These are phyloP conservation scores for Pestalotiopsis sp. DNA, from an alignment of 2,329 filamentous ascomycete species.

Conservation along the genomic window DNA sequence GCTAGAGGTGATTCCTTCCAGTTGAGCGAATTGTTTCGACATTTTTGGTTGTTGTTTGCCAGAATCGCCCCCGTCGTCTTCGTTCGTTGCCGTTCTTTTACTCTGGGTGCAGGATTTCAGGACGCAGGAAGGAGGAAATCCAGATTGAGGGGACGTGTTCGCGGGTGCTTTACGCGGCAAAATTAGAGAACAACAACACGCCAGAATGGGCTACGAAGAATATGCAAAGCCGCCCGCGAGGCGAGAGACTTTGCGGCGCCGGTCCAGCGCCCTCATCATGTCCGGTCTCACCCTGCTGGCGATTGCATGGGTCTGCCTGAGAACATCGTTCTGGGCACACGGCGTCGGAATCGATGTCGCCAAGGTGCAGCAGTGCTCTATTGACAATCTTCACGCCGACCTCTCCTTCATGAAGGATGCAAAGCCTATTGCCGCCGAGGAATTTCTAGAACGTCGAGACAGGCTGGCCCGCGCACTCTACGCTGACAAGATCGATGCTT, in stretches of 20 bases:
- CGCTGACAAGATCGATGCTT: conserved; percentile 54
- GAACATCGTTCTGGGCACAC: background rate
- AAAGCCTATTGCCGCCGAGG: conserved; percentile 45
- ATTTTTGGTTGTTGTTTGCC: background rate
- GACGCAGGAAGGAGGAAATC: background rate
- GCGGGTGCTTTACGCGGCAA: background rate
- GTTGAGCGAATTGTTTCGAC: background rate
- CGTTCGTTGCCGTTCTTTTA: background rate
- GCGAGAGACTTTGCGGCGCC: background rate
- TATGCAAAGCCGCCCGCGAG: background rate
- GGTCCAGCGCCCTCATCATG: background rate
- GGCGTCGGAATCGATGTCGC: conserved; percentile 9
- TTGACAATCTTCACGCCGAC: conserved; percentile 49
- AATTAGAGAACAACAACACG: background rate
- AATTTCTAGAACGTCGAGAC: conserved; percentile 58
- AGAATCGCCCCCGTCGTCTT: background rate
- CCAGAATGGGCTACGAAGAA: background rate
- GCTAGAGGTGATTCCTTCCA: background rate
- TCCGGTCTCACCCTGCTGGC: background rate
- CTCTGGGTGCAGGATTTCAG: background rate
- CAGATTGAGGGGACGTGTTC: background rate
- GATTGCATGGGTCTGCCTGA: background rate
- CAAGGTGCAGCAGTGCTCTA: conserved; percentile 45
- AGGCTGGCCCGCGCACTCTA: conserved; percentile 58
- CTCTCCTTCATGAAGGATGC: conserved; percentile 53